Evolutionary conservation across 2,329 filamentous ascomycete genomes (phyloP).

Genomic region (Epichloe festucae): DNA sequence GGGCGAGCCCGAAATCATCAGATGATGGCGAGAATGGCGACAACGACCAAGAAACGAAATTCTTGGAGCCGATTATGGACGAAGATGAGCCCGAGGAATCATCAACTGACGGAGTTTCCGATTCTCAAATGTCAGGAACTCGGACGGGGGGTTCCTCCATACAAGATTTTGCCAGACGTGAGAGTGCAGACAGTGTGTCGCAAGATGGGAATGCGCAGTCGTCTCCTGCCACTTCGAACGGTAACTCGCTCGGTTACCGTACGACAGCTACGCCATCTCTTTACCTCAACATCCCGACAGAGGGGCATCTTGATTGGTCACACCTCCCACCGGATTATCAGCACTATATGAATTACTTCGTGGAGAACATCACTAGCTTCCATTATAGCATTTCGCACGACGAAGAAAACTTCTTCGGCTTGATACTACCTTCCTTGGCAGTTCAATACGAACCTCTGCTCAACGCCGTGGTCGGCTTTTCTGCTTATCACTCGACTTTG

Average conservation of each 20-base stretch:
- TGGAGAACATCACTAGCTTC: conserved; percentile 62
- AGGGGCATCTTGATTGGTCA: conserved; percentile 33
- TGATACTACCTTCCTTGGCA: conserved; percentile 58
- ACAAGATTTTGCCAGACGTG: conserved; percentile 23
- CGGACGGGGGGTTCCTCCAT: conserved; percentile 27
- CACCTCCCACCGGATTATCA: conserved; percentile 57
- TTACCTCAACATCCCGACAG: conserved; percentile 12
- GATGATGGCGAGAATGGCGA: conserved; percentile 38
- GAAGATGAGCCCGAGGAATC: conserved; percentile 35
- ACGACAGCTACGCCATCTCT: conserved; percentile 15
- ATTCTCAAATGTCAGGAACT: conserved; percentile 11
- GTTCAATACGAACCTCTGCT: conserved; percentile 65
- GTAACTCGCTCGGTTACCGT: conserved; percentile 23
- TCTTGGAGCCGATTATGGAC: conserved; percentile 40
- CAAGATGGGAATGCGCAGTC: conserved; percentile 37
- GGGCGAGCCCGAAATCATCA: conserved; percentile 39
- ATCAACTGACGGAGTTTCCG: conserved; percentile 7
- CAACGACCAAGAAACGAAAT: conserved; percentile 25
- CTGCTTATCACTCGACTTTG: conserved; percentile 74
- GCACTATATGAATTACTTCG: conserved; percentile 68
- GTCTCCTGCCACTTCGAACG: conserved; percentile 34
- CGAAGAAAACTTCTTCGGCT: conserved; percentile 58
- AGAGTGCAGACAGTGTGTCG: conserved; percentile 41
- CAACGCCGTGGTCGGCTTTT: conserved; percentile 76
- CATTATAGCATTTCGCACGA: conserved; percentile 73